Percentiles rank a stretch among this genome's conserved stretches.
phyloP scores from a whole-genome alignment of 75 land plant species.

The Pinus tabuliformis region DNA sequence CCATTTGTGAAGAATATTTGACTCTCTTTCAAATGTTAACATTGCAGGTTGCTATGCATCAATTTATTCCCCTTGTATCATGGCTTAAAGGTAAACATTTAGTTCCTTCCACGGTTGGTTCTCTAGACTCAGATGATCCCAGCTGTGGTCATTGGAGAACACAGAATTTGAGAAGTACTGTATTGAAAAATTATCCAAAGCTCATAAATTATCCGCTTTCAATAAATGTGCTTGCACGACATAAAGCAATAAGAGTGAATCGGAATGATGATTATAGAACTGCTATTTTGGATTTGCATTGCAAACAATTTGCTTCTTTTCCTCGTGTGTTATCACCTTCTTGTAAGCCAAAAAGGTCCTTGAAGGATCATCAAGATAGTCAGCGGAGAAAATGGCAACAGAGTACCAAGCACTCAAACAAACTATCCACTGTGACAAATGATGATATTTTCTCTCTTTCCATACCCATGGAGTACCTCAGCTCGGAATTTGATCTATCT shows the following conservation, averaged over 20 bases:
- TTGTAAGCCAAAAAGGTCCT: neutral
- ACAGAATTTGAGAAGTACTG: neutral
- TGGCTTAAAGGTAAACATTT: constrained; percentile 4
- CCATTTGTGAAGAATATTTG: neutral
- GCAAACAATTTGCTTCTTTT: neutral
- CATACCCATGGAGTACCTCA: constrained; percentile 9
- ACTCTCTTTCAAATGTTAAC: neutral
- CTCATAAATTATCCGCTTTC: neutral
- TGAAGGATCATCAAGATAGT: neutral
- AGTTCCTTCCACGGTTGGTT: neutral
- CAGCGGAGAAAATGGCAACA: neutral
- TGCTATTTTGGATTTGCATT: neutral
- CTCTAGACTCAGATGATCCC: neutral
- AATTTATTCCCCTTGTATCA: neutral
- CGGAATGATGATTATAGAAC: constrained; percentile 1
- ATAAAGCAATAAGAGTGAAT: neutral
- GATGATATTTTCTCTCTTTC: constrained; percentile 6
- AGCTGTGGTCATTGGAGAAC: neutral
- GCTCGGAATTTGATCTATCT: neutral
- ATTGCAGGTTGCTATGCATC: neutral
- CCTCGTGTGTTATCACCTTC: constrained; percentile 2
- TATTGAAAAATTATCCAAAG: neutral
- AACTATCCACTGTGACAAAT: neutral
- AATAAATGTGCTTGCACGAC: constrained; percentile 1
- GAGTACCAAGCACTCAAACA: neutral